phyloP scores from a whole-genome alignment of 805 yeast species.

The Candida pseudoglaebosa region DNA sequence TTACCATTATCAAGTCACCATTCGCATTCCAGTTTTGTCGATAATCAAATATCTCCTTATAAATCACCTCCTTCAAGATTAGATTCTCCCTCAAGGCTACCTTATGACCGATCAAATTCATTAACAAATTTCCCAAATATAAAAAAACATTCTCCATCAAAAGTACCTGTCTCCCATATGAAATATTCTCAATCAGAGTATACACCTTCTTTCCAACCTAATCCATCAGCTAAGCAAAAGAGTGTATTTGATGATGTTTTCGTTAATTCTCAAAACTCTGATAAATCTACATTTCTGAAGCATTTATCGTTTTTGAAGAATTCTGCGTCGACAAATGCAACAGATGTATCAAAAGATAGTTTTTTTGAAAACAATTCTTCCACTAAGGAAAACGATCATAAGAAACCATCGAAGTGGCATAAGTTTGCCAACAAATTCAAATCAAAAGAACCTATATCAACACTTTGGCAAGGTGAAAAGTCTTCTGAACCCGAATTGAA shows the following conservation, averaged over 20 bases:
- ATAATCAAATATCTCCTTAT: background rate
- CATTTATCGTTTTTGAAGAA: conserved; percentile 3
- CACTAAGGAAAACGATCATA: conserved; percentile 14
- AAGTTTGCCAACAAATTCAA: conserved; percentile 31
- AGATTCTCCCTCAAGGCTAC: background rate
- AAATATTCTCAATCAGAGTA: background rate
- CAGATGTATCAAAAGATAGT: conserved; percentile 9
- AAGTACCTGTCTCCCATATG: background rate
- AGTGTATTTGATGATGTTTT: conserved; percentile 23
- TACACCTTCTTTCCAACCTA: conserved; percentile 10
- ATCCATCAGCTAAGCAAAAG: conserved; percentile 9
- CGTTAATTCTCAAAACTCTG: conserved; percentile 14
- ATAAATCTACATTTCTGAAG: conserved; percentile 12
- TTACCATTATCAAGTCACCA: background rate
- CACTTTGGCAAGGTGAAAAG: conserved; percentile 17
- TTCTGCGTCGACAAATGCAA: conserved; percentile 1
- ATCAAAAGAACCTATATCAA: conserved; percentile 30
- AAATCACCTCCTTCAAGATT: background rate
- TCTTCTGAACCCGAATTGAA: background rate
- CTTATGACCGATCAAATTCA: background rate
- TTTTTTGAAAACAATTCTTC: conserved; percentile 8
- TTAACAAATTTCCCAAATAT: background rate
- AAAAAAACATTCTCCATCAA: background rate
- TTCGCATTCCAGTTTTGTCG: background rate
- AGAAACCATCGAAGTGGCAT: conserved; percentile 23